Conservation (phyloP, 768 basidiomycete species). For the Russula lepida region DNA sequence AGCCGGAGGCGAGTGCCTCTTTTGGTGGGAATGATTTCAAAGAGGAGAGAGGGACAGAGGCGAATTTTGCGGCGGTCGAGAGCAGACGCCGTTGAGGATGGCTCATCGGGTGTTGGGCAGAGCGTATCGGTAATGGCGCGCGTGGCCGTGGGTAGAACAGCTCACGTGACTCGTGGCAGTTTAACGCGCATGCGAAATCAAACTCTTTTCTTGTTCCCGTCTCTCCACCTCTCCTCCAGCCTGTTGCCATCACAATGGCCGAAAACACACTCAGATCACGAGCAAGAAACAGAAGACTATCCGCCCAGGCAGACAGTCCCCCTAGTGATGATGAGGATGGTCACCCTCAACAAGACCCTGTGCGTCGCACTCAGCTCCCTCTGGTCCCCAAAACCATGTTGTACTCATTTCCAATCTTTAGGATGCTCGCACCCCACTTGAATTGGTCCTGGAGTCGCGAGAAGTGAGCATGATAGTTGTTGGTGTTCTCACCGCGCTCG, state of each 20-base stretch:
- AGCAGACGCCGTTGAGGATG: constrained; percentile 50
- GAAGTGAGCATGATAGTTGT: constrained; percentile 58
- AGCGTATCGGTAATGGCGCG: neutral
- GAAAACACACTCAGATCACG: neutral
- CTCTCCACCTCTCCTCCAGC: too few relatives aligned
- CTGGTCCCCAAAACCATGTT: neutral
- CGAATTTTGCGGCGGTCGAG: constrained; percentile 39
- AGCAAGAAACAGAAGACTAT: constrained; percentile 6
- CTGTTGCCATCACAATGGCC: constrained; percentile 10
- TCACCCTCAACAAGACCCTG: constrained; percentile 8
- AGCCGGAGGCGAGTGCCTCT: constrained; percentile 34
- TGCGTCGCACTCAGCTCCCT: neutral
- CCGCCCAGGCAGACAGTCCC: neutral
- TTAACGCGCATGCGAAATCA: too few relatives aligned
- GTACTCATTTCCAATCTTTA: constrained; percentile 15
- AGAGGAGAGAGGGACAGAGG: constrained; percentile 48
- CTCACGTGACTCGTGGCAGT: neutral
- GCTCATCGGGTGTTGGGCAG: constrained; percentile 35
- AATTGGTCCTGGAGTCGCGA: constrained; percentile 53
- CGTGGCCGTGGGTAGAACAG: neutral
- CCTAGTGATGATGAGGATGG: neutral
- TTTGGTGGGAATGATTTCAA: constrained; percentile 54
- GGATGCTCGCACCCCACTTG: constrained; percentile 52
- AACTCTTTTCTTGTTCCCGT: neutral
- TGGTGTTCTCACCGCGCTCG: constrained; percentile 56